Percentiles rank a stretch among this genome's conserved stretches.
These are phyloP conservation scores for Panellus pusillus DNA, from an alignment of 768 basidiomycete species.

Conservation along the genomic window DNA sequence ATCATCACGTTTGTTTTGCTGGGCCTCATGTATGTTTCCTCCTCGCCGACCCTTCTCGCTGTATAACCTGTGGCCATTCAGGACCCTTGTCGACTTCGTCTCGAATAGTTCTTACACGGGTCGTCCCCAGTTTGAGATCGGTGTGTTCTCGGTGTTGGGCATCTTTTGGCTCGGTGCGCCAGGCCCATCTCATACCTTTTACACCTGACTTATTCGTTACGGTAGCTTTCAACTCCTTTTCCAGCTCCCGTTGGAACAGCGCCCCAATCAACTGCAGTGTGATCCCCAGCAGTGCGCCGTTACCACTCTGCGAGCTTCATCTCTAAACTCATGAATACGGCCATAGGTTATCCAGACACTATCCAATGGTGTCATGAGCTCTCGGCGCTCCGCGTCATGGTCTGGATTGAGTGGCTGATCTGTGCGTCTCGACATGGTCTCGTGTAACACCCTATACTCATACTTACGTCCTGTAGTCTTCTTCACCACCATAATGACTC, in stretches of 20 bases:
- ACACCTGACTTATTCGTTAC: background rate
- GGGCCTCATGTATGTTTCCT: conserved; percentile 38
- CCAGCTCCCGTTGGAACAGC: conserved; percentile 54
- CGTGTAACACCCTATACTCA: background rate
- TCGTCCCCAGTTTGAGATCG: conserved; percentile 49
- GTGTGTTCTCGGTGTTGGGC: conserved; percentile 42
- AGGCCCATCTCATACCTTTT: background rate
- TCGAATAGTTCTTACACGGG: conserved; percentile 43
- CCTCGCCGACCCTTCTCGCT: too few relatives aligned
- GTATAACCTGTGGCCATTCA: conserved; percentile 19
- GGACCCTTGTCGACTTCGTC: conserved; percentile 44
- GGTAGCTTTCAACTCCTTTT: conserved; percentile 59
- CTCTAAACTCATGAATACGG: background rate
- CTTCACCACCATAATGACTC: conserved; percentile 37
- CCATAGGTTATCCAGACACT: conserved; percentile 42
- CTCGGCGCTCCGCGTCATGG: conserved; percentile 54
- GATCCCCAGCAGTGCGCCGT: conserved; percentile 45
- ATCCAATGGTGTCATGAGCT: conserved; percentile 54
- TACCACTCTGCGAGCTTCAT: background rate
- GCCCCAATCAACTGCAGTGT: conserved; percentile 47
- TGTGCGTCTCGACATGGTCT: conserved; percentile 35
- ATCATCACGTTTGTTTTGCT: conserved; percentile 49
- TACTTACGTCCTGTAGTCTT: conserved; percentile 36
- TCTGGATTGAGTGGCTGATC: conserved; percentile 58
- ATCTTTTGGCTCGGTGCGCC: conserved; percentile 57